Evolutionary conservation across 768 basidiomycete genomes (phyloP), one percentile per base, ranked within the genome.

Genomic region (Inosperma sp.): DNA sequence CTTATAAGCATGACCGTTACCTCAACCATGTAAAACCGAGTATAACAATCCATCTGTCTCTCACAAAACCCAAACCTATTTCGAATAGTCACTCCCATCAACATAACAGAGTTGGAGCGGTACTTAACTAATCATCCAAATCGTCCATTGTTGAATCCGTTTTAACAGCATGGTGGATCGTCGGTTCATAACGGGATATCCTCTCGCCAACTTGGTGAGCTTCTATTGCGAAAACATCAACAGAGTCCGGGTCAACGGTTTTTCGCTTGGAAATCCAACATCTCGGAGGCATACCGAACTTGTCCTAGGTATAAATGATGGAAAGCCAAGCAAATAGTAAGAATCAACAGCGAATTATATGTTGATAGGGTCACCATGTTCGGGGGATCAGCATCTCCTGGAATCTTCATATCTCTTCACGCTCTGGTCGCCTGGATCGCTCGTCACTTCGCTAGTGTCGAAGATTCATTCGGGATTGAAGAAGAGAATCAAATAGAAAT

Each of bases 311-410:
- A 73, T 37, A 69, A 65, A 0, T 37, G 59, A 0, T 78, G 73
- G 74, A 72, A 77, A 35, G 52, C 75, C 1, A 70, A 70, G 17
- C 74, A 76, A 30, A 46, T 72, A 0, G 57, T 67, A 5, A 57
- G 45, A 0, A 45, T 73, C 14, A 54, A 65, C 5, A 60, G 59
- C 0, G 55, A 0, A 35, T 48, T 2, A n/a, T n/a, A n/a, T n/a
- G n/a, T n/a, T n/a, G n/a, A n/a, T n/a, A n/a, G n/a, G n/a, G n/a
- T n/a, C n/a, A 64, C 63, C 21, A 47, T 56, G 1, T 72, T 71
- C 49, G 64, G 68, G 0, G 55, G 59, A 0, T 5, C 37, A 0
- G 62, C 51, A 0, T 66, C 67, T 0, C 58, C 58, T 0, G 42
- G 46, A 0, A 57, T 69, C 5, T 74, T 58, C 46, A 63, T 61